Conservation (phyloP, 176 grass and related monocot species). For the Chrysopogon serrulatus region DNA sequence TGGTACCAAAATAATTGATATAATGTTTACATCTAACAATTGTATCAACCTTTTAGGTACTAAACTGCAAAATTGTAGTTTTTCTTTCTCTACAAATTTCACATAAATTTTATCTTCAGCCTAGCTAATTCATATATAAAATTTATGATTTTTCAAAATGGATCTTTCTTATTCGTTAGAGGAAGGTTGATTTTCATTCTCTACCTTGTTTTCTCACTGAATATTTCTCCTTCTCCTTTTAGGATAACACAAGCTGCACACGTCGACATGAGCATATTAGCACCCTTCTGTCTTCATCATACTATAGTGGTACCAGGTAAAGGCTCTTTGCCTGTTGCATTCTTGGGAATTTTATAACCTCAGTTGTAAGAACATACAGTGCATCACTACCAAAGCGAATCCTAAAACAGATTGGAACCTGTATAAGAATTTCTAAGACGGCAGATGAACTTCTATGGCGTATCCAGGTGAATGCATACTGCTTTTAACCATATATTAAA, state of each 20-base stretch:
- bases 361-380: constrained; percentile 42
- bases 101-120: too few relatives aligned
- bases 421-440: constrained; percentile 53
- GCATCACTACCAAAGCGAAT: constrained; percentile 48
- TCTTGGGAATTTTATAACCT: constrained; percentile 24
- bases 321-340: constrained; percentile 27
- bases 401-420: constrained; percentile 60
- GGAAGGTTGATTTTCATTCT: neutral
- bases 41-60: too few relatives aligned
- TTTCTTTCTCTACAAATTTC: too few relatives aligned
- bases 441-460: constrained; percentile 79
- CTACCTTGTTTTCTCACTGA: constrained; percentile 13
- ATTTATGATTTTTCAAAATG: too few relatives aligned
- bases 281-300: constrained; percentile 51
- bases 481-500: constrained; percentile 7
- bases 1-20: neutral
- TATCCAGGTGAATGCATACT: constrained; percentile 57
- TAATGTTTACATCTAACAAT: too few relatives aligned
- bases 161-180: neutral
- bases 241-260: constrained; percentile 48
- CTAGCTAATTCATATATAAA: too few relatives aligned
- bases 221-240: constrained; percentile 30
- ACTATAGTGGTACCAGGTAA: constrained; percentile 67
- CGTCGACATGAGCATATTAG: constrained; percentile 62
- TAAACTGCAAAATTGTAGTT: too few relatives aligned